Conservation (phyloP, 305 asterid species). For the Stenogyne calaminthoides region DNA sequence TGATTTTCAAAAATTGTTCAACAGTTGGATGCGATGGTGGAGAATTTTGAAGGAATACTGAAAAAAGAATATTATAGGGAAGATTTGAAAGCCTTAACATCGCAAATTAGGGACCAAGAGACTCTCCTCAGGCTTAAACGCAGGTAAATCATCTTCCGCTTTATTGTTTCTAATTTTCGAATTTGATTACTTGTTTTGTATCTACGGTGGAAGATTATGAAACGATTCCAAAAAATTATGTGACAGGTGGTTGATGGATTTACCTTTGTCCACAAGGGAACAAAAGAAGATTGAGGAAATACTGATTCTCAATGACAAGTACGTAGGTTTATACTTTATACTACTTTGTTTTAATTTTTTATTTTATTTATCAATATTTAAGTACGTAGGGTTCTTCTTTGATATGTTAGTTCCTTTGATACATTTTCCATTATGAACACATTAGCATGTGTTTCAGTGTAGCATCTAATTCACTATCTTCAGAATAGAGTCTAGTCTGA, state of each 20-base stretch:
- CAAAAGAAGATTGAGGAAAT: constrained; percentile 39
- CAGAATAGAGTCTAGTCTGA: neutral
- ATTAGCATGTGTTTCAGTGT: neutral
- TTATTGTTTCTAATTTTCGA: neutral
- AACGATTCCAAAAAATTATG: neutral
- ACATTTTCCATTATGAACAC: constrained; percentile 11
- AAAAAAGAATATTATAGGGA: constrained; percentile 18
- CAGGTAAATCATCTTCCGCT: constrained; percentile 40
- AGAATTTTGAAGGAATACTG: constrained; percentile 19
- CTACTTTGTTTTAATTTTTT: neutral
- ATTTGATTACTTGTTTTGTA: neutral
- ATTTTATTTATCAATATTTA: constrained; percentile 27
- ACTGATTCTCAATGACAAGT: constrained; percentile 51
- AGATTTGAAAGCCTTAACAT: constrained; percentile 45
- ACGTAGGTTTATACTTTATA: constrained; percentile 29
- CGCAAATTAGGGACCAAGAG: constrained; percentile 48
- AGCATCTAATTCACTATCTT: neutral
- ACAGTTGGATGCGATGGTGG: constrained; percentile 26
- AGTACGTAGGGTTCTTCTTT: constrained; percentile 37
- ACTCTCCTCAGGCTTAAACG: constrained; percentile 60
- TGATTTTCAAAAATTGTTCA: neutral
- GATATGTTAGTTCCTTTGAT: neutral
- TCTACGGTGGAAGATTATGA: neutral
- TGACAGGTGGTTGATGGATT: constrained; percentile 80
- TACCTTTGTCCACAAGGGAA: constrained; percentile 45